Evolutionary conservation across 805 yeast genomes (phyloP).

Genomic region (Metschnikowia drakensbergensis): DNA sequence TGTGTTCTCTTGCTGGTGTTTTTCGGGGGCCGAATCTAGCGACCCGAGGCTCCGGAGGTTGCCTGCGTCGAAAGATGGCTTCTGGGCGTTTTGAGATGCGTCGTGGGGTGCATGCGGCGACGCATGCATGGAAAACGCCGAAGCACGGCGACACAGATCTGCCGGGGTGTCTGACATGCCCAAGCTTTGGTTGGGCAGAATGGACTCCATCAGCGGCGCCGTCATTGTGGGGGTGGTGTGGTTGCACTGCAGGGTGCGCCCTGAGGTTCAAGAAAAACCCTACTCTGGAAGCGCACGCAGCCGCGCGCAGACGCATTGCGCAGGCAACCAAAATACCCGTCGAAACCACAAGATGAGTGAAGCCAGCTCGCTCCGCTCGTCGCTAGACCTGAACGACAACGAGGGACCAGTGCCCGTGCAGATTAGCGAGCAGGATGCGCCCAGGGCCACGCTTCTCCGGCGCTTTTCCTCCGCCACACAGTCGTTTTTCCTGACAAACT

Average conservation of each 20-base stretch:
- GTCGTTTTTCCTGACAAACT: slow-evolving; percentile 7
- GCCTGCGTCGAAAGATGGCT: background rate
- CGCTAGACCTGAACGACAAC: slow-evolving; percentile 5
- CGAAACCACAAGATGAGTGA: background rate
- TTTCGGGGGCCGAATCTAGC: background rate
- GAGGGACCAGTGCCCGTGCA: slow-evolving; percentile 12
- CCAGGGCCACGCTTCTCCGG: slow-evolving; percentile 9
- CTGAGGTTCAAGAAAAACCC: background rate
- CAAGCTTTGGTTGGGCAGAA: slow-evolving; percentile 3
- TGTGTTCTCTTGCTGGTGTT: background rate
- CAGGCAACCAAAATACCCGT: background rate
- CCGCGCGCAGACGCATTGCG: background rate
- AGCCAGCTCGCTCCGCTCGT: slow-evolving; percentile 4
- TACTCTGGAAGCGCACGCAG: background rate
- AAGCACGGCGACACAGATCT: too few relatives aligned
- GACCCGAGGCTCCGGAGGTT: background rate
- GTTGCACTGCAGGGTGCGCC: background rate
- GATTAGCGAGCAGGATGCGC: slow-evolving; percentile 6
- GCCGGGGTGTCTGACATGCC: too few relatives aligned
- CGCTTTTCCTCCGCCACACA: slow-evolving; percentile 18
- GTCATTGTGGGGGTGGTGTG: background rate
- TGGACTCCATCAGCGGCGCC: background rate
- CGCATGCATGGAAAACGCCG: background rate
- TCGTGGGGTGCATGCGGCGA: background rate
- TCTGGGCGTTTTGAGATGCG: background rate